Evolutionary conservation across 768 basidiomycete species (phyloP).

Genomic region (Auricularia sp.): DNA sequence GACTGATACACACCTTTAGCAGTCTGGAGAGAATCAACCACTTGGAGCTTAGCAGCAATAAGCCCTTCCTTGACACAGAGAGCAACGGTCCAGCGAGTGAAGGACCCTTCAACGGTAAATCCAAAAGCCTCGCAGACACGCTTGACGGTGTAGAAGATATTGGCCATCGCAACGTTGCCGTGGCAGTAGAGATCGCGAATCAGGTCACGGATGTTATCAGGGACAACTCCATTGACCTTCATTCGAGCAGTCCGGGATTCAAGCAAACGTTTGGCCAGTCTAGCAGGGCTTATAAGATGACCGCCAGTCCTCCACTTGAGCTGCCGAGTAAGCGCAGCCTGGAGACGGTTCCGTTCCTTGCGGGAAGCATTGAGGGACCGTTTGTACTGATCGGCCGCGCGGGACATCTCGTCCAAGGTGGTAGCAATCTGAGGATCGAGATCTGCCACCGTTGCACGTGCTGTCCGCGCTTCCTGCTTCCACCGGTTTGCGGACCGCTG

Average conservation of each 20-base stretch:
- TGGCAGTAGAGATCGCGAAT: neutral
- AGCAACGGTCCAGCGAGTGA: neutral
- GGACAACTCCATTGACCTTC: neutral
- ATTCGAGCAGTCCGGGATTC: neutral
- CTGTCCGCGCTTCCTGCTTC: neutral
- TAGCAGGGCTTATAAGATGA: neutral
- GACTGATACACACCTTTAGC: neutral
- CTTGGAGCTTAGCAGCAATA: neutral
- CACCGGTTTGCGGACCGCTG: neutral
- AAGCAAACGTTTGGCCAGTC: neutral
- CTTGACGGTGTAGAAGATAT: conserved; percentile 37
- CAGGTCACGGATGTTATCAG: neutral
- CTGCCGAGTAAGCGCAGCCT: neutral
- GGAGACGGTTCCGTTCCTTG: neutral
- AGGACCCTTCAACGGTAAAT: neutral
- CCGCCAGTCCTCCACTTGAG: neutral
- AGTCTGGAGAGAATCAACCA: neutral
- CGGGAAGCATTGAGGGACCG: neutral
- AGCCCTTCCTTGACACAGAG: neutral
- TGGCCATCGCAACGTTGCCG: conserved; percentile 28
- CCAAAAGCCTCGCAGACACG: conserved; percentile 19
- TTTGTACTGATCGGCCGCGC: neutral
- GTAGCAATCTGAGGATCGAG: neutral
- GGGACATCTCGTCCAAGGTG: neutral
- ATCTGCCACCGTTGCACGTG: neutral